Percentiles rank a stretch among this genome's conserved stretches.
Conservation (phyloP, 805 yeast species). For the Candida xiaguanensis region DNA sequence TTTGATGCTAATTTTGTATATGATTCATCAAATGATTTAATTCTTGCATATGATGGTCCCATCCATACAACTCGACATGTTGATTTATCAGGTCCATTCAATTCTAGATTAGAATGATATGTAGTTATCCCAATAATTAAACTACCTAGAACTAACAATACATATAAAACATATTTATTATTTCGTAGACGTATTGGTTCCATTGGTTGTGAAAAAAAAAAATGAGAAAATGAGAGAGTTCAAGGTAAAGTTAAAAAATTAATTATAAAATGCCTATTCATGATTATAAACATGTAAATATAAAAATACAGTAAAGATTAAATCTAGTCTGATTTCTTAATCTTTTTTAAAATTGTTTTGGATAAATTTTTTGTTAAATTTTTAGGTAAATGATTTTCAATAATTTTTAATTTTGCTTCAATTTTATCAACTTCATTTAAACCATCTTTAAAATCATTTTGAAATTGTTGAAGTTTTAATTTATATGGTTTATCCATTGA, state of each 20-base stretch:
- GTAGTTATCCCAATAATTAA: conserved; percentile 5
- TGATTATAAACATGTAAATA: no score
- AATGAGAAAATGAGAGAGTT: not conserved
- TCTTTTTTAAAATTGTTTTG: not conserved
- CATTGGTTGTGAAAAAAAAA: not conserved
- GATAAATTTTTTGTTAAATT: not conserved
- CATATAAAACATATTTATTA: conserved; percentile 10
- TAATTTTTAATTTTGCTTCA: not conserved
- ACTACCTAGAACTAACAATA: conserved; percentile 16
- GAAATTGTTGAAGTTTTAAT: conserved; percentile 1
- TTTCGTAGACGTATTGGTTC: conserved; percentile 9
- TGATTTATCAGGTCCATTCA: conserved; percentile 30
- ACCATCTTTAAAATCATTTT: not conserved
- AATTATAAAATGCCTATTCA: no score
- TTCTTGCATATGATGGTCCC: conserved; percentile 80
- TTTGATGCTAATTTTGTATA: conserved; percentile 72
- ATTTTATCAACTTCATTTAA: conserved; percentile 4
- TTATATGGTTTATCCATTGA: conserved; percentile 5
- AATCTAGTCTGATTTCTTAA: not conserved
- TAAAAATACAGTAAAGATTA: no score
- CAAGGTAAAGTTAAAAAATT: no score
- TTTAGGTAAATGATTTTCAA: not conserved
- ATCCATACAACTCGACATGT: conserved; percentile 68
- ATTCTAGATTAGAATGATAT: conserved; percentile 14
- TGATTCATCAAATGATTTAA: conserved; percentile 66